Conservation (phyloP, 1,284 basidiomycete species). For the Melampsora larici-populina region DNA sequence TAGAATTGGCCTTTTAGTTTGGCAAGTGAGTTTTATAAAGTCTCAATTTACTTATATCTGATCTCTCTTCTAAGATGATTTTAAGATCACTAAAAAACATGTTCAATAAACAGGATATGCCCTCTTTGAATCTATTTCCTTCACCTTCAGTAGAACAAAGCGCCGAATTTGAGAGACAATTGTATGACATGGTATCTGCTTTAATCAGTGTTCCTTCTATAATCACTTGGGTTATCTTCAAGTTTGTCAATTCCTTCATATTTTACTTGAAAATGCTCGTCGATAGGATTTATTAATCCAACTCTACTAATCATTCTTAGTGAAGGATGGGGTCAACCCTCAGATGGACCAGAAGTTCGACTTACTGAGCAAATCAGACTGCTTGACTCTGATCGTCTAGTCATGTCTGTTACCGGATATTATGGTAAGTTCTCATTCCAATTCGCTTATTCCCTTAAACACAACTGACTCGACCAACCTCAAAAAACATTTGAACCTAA, state of each 20-base stretch:
- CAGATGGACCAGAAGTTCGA: conserved; percentile 4
- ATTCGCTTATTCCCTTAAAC: not conserved
- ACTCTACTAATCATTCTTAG: not conserved
- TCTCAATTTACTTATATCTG: too few species aligned
- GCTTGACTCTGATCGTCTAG: conserved; percentile 17
- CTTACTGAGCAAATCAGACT: conserved; percentile 12
- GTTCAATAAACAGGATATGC: conserved; percentile 40
- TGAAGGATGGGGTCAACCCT: conserved; percentile 38
- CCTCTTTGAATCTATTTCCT: conserved; percentile 7
- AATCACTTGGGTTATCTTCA: conserved; percentile 32
- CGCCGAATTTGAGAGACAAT: conserved; percentile 32
- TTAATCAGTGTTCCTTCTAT: conserved; percentile 34
- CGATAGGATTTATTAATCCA: not conserved
- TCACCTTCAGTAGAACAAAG: conserved; percentile 16
- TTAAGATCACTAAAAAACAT: too few species aligned
- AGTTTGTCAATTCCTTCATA: conserved; percentile 5
- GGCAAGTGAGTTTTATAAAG: conserved; percentile 41
- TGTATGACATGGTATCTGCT: conserved; percentile 21
- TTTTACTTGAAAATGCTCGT: not conserved
- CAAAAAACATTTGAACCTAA: too few species aligned
- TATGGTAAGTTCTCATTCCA: conserved; percentile 5
- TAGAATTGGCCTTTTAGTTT: conserved; percentile 40
- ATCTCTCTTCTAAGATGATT: too few species aligned
- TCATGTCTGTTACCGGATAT: conserved; percentile 23
- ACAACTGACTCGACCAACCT: too few species aligned